Evolutionary conservation across 139 green algal genomes (phyloP), one percentile per base, ranked within the genome.

Genomic region (Pseudopediastrum boryanum): DNA sequence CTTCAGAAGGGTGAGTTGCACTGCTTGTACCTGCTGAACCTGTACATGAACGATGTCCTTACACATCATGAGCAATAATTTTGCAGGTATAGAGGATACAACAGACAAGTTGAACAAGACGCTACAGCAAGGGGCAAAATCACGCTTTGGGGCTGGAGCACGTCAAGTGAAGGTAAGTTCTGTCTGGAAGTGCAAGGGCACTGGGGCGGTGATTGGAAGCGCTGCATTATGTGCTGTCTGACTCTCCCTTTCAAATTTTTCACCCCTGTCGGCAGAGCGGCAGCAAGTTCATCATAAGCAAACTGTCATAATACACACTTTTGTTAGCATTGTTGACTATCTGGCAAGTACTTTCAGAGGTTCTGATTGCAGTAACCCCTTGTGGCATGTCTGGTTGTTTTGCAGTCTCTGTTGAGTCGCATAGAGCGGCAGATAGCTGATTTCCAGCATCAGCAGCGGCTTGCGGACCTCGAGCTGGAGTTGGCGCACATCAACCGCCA

Each of bases 401-500:
- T 84, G 33, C 77, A 84, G 69, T 61, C 50, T 1, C 23, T 87
- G 43, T 68, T 84, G 79, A 36, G 62, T 51, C 59, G 70, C 63
- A 80, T 80, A 13, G 46, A 82, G 69, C 70, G 75, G 0, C 75
- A 83, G 63, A 59, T 84, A 8, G 36, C 65, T 12, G 58, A 81
- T 0, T 81, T 68, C 10, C 77, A 84, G 50, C 66, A 50, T 35
- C 76, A 76, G 65, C 76, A 82, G 54, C 64, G 58, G 62, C 43
- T 48, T 63, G 63, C 63, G 21, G 75, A 81, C 38, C n/a, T 66
- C 19, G 29, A 67, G 63, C 63, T 41, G 36, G 75, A 85, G 70
- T 75, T 89, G 35, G 71, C 80, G 51, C 42, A 78, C 44, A 59
- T 84, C 29, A 39, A 78, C 36, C 78, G 71, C 61, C 71, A 74